phyloP scores from a whole-genome alignment of 1,139 yeast genomes.

The Hemisphaericaspora subhashii region DNA sequence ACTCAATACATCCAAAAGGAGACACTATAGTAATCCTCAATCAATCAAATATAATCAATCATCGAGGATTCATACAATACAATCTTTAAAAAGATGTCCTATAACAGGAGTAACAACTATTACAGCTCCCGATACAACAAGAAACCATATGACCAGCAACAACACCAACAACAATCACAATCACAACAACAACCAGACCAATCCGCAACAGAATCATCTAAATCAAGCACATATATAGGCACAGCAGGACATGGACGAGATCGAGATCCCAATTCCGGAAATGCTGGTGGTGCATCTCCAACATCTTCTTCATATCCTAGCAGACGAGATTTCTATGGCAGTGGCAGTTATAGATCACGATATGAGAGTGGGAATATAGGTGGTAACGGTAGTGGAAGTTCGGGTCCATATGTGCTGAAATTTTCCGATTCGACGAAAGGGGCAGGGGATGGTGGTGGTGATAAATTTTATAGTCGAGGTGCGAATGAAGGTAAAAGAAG shows the following conservation, averaged over 20 bases:
- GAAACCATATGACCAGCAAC: slow-evolving; percentile 12
- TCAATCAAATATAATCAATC: not conserved
- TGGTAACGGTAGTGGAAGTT: not conserved
- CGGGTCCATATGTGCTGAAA: slow-evolving; percentile 4
- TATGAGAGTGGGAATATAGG: slow-evolving; percentile 8
- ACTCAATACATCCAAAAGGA: not conserved
- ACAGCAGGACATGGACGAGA: slow-evolving; percentile 2
- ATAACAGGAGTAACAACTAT: slow-evolving; percentile 10
- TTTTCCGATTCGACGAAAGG: slow-evolving; percentile 1
- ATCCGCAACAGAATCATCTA: not conserved
- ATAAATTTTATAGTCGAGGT: slow-evolving; percentile 5
- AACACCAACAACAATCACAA: slow-evolving; percentile 14
- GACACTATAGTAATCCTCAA: not conserved
- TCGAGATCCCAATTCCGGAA: not conserved
- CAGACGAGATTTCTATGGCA: slow-evolving; percentile 17
- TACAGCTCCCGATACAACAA: slow-evolving; percentile 6
- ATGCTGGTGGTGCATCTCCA: slow-evolving; percentile 1
- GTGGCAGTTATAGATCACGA: slow-evolving; percentile 14
- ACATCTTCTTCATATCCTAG: slow-evolving; percentile 4
- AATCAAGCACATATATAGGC: slow-evolving; percentile 7
- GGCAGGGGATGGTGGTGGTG: slow-evolving; percentile 3
- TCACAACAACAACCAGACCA: not conserved
- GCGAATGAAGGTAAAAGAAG: slow-evolving; percentile 1
- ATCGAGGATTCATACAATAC: not conserved
- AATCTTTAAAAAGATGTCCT: slow-evolving; percentile 10